Percentiles rank a stretch among this genome's conserved stretches.
phyloP scores from a whole-genome alignment of 257 asterid species.

The Mitragyna speciosa region DNA sequence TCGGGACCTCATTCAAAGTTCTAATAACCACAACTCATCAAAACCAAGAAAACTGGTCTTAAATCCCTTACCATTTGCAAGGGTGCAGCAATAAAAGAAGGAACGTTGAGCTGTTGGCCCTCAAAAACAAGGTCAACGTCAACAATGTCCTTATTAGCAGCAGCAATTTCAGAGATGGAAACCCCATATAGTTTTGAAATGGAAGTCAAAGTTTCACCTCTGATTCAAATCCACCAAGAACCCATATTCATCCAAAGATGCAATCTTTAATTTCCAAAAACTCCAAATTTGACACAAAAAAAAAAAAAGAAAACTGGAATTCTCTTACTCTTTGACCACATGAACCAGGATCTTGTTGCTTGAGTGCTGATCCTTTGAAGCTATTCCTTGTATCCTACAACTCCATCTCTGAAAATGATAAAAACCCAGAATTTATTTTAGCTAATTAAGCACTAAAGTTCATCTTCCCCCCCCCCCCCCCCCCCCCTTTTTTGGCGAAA shows the following conservation, averaged over 20 bases:
- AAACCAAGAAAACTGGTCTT: neutral
- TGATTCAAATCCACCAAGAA: conserved; percentile 18
- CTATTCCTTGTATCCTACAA: conserved; percentile 41
- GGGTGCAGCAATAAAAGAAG: conserved; percentile 7
- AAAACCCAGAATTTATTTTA: conserved; percentile 21
- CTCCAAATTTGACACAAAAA: neutral
- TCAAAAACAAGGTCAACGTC: conserved; percentile 36
- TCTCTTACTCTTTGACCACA: conserved; percentile 53
- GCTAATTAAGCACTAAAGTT: conserved; percentile 2
- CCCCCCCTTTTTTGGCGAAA: neutral
- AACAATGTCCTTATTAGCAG: conserved; percentile 40
- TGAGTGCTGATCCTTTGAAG: conserved; percentile 37
- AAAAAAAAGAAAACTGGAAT: neutral
- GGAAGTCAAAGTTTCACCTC: conserved; percentile 50
- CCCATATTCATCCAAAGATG: conserved; percentile 1
- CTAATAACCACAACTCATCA: neutral
- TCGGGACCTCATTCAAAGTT: neutral
- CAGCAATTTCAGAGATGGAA: conserved; percentile 47
- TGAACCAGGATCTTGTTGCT: conserved; percentile 46
- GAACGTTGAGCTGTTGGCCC: conserved; percentile 30
- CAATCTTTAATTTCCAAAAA: conserved; percentile 6
- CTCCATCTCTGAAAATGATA: conserved; percentile 39
- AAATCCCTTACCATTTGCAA: conserved; percentile 13
- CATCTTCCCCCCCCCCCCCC: no score
- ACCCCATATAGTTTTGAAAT: conserved; percentile 49